phyloP scores from a whole-genome alignment of 176 grass and related monocot species.

The Triticum aestivum region IWGSC_CS_RefSeq_v2.1 NC_057812.1:103398226-103398725 shows the following conservation, averaged over 20 bases:
- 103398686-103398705: constrained; percentile 71
- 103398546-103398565: neutral
- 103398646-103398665: constrained; percentile 72
- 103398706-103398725: constrained; percentile 47
- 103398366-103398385: neutral
- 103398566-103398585: neutral
- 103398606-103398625: neutral
- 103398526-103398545: neutral
- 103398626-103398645: neutral
- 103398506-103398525: neutral
- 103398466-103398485: constrained; percentile 69
- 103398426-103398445: constrained; percentile 17
- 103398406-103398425: neutral
- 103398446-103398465: constrained; percentile 75
- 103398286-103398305: constrained; percentile 50
- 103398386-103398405: neutral
- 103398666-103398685: constrained; percentile 52
- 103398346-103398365: constrained; percentile 66
- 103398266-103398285: constrained; percentile 72
- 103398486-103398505: neutral
- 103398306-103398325: constrained; percentile 77
- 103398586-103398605: neutral
- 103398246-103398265: constrained; percentile 70
- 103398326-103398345: constrained; percentile 40
- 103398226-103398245: neutral